Evolutionary conservation across 2,329 filamentous ascomycete species (phyloP).

Genomic region (Xylaria sp.): DNA sequence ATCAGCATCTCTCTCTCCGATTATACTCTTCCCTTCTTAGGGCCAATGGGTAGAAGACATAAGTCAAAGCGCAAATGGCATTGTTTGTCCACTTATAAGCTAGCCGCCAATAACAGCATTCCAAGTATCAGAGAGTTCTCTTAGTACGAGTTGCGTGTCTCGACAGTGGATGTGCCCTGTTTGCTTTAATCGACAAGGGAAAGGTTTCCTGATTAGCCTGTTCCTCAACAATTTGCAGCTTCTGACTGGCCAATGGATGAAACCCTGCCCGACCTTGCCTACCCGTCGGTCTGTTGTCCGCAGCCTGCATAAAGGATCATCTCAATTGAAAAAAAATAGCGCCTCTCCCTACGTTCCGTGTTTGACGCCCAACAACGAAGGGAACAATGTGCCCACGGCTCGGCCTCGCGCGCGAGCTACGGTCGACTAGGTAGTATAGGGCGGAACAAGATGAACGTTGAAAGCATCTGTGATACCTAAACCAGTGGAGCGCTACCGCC

Average conservation of each 20-base stretch:
- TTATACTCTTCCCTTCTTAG: background rate
- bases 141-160: conserved; percentile 24
- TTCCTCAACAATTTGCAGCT: conserved; percentile 22
- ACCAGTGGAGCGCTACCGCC: conserved; percentile 30
- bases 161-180: conserved; percentile 23
- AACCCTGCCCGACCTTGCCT: conserved; percentile 8
- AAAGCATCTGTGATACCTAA: conserved; percentile 43
- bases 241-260: conserved; percentile 36
- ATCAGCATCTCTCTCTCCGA: conserved; percentile 5
- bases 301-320: conserved; percentile 32
- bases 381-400: conserved; percentile 16
- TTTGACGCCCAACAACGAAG: conserved; percentile 47
- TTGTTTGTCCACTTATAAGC: conserved; percentile 8
- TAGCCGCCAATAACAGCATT: conserved; percentile 30
- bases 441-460: conserved; percentile 26
- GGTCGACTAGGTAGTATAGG: background rate
- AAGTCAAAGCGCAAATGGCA: conserved; percentile 18
- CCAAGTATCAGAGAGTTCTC: conserved; percentile 30
- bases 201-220: conserved; percentile 11
- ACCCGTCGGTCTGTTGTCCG: conserved; percentile 3
- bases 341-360: conserved; percentile 31
- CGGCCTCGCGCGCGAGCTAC: conserved; percentile 16
- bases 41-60: background rate
- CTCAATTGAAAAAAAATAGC: conserved; percentile 6
- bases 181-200: conserved; percentile 18